Conservation (phyloP, 1,284 basidiomycete genomes). For the Inonotus obliquus region DNA sequence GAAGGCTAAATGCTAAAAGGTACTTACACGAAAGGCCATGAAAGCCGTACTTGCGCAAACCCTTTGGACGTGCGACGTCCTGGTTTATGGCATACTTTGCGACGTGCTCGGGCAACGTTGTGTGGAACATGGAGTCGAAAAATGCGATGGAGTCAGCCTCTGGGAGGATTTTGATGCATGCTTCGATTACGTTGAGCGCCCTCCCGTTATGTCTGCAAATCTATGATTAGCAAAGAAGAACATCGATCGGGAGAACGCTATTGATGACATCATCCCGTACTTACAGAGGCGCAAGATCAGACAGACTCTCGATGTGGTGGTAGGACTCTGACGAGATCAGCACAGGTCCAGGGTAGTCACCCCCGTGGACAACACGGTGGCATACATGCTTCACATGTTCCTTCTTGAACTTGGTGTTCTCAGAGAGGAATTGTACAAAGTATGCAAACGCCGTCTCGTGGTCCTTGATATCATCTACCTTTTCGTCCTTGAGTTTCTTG, state of each 20-base stretch:
- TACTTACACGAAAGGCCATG: conserved; percentile 72
- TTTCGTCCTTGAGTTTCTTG: conserved; percentile 33
- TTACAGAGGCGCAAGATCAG: conserved; percentile 76
- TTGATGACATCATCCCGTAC: conserved; percentile 26
- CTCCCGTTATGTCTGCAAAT: conserved; percentile 53
- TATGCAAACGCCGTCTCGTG: conserved; percentile 62
- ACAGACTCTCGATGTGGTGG: conserved; percentile 68
- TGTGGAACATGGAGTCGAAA: conserved; percentile 87
- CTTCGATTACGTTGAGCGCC: conserved; percentile 55
- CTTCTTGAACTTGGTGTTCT: conserved; percentile 40
- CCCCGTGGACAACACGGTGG: conserved; percentile 82
- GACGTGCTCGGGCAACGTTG: conserved; percentile 66
- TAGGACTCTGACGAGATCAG: conserved; percentile 58
- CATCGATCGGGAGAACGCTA: not conserved
- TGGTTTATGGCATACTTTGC: conserved; percentile 75
- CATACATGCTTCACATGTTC: conserved; percentile 51
- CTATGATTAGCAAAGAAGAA: not conserved
- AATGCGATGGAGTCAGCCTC: conserved; percentile 60
- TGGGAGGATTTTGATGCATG: conserved; percentile 60
- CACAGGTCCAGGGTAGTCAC: conserved; percentile 65
- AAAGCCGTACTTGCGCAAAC: conserved; percentile 84
- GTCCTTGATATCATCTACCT: conserved; percentile 39
- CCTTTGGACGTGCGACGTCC: conserved; percentile 52
- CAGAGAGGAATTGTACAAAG: conserved; percentile 49
- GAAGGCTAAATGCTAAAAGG: not conserved